phyloP scores from a whole-genome alignment of 2,329 filamentous ascomycete species.

The Nemania abortiva region DNA sequence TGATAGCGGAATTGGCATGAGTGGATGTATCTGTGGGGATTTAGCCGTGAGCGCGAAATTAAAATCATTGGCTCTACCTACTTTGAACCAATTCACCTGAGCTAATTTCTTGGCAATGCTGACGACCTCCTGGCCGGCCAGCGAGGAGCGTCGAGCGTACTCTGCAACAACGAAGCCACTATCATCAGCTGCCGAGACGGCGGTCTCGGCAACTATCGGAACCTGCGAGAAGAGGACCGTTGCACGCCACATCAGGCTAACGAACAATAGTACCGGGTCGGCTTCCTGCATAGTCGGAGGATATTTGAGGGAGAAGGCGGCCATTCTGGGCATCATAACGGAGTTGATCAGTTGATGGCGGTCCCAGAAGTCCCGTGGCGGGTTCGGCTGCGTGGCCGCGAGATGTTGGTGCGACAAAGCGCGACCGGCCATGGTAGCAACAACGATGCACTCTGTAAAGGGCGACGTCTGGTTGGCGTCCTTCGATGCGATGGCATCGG shows the following conservation, averaged over 20 bases:
- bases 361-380: slow-evolving; percentile 23
- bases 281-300: slow-evolving; percentile 19
- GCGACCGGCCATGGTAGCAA: slow-evolving; percentile 27
- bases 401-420: slow-evolving; percentile 25
- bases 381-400: slow-evolving; percentile 20
- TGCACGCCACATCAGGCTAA: slow-evolving; percentile 26
- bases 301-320: slow-evolving; percentile 21
- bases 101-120: slow-evolving; percentile 21
- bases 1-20: slow-evolving; percentile 27
- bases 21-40: slow-evolving; percentile 17
- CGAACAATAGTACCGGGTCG: slow-evolving; percentile 24
- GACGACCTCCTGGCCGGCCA: slow-evolving; percentile 26
- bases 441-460: slow-evolving; percentile 25
- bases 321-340: slow-evolving; percentile 22
- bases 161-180: slow-evolving; percentile 18
- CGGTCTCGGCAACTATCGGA: slow-evolving; percentile 14
- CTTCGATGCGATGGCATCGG: slow-evolving; percentile 47
- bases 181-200: slow-evolving; percentile 14
- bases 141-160: slow-evolving; percentile 20
- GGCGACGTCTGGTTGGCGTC: slow-evolving; percentile 21
- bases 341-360: slow-evolving; percentile 22
- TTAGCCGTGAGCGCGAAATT: background rate
- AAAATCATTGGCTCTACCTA: background rate
- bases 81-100: slow-evolving; percentile 30
- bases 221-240: slow-evolving; percentile 22